phyloP scores from a whole-genome alignment of 2,329 filamentous ascomycete genomes.

The Mollisiaceae sp. region DNA sequence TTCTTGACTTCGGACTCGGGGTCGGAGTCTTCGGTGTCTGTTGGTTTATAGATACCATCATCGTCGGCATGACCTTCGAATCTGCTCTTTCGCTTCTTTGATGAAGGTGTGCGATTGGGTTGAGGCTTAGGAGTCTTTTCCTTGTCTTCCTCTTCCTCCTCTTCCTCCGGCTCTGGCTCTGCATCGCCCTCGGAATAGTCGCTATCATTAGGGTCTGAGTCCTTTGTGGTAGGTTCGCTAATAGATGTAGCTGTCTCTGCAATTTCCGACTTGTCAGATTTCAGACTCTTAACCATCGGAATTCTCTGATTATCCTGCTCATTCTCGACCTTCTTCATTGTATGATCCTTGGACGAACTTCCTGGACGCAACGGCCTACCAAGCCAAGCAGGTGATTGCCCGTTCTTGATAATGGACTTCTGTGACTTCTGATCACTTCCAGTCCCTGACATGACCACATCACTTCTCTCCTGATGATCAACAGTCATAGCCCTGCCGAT shows the following conservation, averaged over 20 bases:
- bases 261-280: neutral
- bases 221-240: neutral
- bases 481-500: conserved; percentile 26
- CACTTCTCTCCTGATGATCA: conserved; percentile 11
- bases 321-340: conserved; percentile 19
- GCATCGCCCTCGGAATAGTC: neutral
- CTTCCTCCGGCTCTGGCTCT: neutral
- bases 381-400: conserved; percentile 4
- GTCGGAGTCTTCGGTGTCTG: conserved; percentile 18
- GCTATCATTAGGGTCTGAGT: neutral
- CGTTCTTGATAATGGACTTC: neutral
- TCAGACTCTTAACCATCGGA: neutral
- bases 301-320: neutral
- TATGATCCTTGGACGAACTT: neutral
- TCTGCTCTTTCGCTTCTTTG: conserved; percentile 34
- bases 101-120: conserved; percentile 10
- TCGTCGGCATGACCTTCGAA: conserved; percentile 31
- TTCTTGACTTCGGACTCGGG: conserved; percentile 31
- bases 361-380: neutral
- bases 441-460: conserved; percentile 11
- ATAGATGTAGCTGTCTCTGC: neutral
- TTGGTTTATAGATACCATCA: conserved; percentile 31
- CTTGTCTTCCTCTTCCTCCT: conserved; percentile 16
- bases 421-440: conserved; percentile 7
- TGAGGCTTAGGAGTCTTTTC: conserved; percentile 9